Evolutionary conservation across 768 basidiomycete genomes (phyloP).

Genomic region (Lyophyllum atratum): DNA sequence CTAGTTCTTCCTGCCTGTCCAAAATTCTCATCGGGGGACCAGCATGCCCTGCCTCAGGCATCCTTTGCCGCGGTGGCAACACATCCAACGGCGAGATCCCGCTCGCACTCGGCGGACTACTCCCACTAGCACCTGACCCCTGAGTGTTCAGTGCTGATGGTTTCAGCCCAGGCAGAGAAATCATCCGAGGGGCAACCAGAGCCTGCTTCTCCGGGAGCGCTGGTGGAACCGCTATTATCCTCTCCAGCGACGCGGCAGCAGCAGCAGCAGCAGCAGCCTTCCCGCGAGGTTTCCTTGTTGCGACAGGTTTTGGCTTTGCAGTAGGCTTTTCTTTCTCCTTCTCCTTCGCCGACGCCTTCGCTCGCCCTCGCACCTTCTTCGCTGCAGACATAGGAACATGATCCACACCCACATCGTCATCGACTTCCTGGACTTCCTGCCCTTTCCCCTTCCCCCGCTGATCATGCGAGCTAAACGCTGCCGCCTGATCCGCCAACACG

Average conservation of each 20-base stretch:
- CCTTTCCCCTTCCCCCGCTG: slow-evolving; percentile 18
- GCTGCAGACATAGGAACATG: not conserved
- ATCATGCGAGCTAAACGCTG: slow-evolving; percentile 44
- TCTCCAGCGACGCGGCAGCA: not conserved
- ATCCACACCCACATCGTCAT: slow-evolving; percentile 1
- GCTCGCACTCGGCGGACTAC: not conserved
- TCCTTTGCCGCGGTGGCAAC: not conserved
- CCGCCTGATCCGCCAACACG: slow-evolving; percentile 75
- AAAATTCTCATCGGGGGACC: not conserved
- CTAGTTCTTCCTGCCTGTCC: not conserved
- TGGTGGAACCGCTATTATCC: not conserved
- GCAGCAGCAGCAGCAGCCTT: not conserved
- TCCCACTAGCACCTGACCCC: not conserved
- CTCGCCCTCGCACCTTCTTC: slow-evolving; percentile 17
- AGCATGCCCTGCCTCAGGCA: not conserved
- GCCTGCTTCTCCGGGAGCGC: too few species aligned
- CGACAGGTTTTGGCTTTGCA: slow-evolving; percentile 1
- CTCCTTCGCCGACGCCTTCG: slow-evolving; percentile 4
- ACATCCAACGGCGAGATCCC: slow-evolving; percentile 5
- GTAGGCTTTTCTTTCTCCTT: slow-evolving; percentile 16
- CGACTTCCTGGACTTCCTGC: slow-evolving; percentile 15
- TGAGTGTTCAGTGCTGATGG: not conserved
- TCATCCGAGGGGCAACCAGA: slow-evolving; percentile 20
- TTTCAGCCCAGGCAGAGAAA: slow-evolving; percentile 23
- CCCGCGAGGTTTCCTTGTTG: slow-evolving; percentile 11